Percentiles rank a stretch among this genome's conserved stretches.
Evolutionary conservation across 768 basidiomycete species (phyloP).

Genomic region (Termitomyces heimii): DNA sequence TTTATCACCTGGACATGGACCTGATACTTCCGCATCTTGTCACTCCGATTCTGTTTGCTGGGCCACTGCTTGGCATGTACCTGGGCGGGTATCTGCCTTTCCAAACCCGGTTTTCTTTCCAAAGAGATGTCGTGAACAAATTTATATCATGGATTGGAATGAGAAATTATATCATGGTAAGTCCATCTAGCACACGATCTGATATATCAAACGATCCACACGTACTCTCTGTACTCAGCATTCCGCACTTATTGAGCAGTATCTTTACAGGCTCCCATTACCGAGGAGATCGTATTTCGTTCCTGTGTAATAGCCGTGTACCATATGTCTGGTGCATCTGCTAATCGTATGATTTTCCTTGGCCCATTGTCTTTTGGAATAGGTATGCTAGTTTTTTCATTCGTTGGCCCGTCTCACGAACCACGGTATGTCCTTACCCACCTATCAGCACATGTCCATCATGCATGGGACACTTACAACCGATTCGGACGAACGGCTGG

Average conservation of each 20-base stretch:
- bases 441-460: conserved; percentile 79
- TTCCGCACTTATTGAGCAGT: neutral
- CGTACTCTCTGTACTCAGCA: neutral
- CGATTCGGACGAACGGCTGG: conserved; percentile 58
- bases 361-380: conserved; percentile 86
- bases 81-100: conserved; percentile 46
- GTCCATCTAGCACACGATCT: conserved; percentile 10
- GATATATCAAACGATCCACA: neutral
- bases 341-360: conserved; percentile 61
- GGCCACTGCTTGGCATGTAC: conserved; percentile 62
- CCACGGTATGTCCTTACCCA: neutral
- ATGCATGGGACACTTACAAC: conserved; percentile 83
- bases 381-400: conserved; percentile 40
- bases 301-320: conserved; percentile 76
- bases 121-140: conserved; percentile 28
- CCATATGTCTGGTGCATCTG: conserved; percentile 55
- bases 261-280: conserved; percentile 71
- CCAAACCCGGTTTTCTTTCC: conserved; percentile 43
- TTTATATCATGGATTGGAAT: conserved; percentile 52
- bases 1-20: conserved; percentile 10
- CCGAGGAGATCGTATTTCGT: conserved; percentile 91
- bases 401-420: neutral
- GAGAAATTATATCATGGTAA: conserved; percentile 60
- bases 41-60: conserved; percentile 69
- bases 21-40: conserved; percentile 47